These are phyloP conservation scores for Sarcomyxa edulis DNA, from an alignment of 768 basidiomycete genomes.

Conservation along the genomic window DNA sequence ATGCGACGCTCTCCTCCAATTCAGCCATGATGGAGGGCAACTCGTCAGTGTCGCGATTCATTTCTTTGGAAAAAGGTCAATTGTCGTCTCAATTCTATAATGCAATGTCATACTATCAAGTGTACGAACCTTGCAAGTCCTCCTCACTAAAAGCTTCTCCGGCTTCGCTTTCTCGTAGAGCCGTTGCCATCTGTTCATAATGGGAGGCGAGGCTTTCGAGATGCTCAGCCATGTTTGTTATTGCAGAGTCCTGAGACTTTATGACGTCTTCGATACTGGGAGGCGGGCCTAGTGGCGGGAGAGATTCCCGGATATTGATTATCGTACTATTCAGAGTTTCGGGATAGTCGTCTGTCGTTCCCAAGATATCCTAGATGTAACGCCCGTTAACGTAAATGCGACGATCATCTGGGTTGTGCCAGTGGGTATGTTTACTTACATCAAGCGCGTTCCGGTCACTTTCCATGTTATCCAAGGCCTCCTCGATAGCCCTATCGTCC, in stretches of 20 bases:
- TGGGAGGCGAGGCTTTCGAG: constrained; percentile 70
- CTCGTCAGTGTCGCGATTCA: constrained; percentile 79
- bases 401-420: background rate
- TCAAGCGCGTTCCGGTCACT: constrained; percentile 63
- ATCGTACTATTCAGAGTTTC: constrained; percentile 56
- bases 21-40: constrained; percentile 71
- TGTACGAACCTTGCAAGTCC: constrained; percentile 55
- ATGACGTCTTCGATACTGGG: constrained; percentile 44
- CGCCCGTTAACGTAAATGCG: constrained; percentile 1
- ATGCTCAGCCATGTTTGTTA: constrained; percentile 65
- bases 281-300: constrained; percentile 34
- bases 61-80: constrained; percentile 40
- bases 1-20: constrained; percentile 51
- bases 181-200: constrained; percentile 72
- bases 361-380: constrained; percentile 63
- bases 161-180: constrained; percentile 62
- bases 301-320: constrained; percentile 43
- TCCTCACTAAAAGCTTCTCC: constrained; percentile 64
- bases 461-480: constrained; percentile 69
- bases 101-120: background rate
- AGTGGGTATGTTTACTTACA: constrained; percentile 31
- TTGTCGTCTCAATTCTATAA: background rate
- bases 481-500: constrained; percentile 77
- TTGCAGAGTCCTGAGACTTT: constrained; percentile 50
- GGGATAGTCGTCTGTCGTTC: constrained; percentile 61